Evolutionary conservation across 139 green algal species (phyloP).

Genomic region (Yamagishiella unicocca): DNA sequence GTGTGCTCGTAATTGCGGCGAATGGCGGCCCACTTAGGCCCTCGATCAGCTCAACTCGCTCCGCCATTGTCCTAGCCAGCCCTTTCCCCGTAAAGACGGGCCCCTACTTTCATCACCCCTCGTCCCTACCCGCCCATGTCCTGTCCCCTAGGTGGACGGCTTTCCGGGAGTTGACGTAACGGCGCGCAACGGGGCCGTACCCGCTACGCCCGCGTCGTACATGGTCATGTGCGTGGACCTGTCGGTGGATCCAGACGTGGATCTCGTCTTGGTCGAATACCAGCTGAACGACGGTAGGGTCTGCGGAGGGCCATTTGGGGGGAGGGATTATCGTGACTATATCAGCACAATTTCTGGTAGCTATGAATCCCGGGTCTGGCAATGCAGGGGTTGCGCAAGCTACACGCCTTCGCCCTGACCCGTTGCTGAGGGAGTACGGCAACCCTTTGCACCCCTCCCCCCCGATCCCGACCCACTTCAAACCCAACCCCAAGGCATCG

Average conservation of each 20-base stretch:
- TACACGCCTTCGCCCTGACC: too few species aligned
- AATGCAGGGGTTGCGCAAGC: too few species aligned
- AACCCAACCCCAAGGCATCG: background rate
- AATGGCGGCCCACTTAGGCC: too few species aligned
- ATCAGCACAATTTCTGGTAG: too few species aligned
- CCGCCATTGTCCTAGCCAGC: too few species aligned
- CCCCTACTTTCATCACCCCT: too few species aligned
- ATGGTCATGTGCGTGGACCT: conserved; percentile 56
- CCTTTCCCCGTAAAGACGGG: too few species aligned
- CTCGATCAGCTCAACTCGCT: too few species aligned
- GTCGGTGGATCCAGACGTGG: conserved; percentile 48
- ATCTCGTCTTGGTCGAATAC: conserved; percentile 56
- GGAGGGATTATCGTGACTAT: too few species aligned
- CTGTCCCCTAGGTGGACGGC: background rate
- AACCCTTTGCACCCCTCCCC: background rate
- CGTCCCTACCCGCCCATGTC: background rate
- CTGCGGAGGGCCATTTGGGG: background rate
- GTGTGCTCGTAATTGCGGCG: too few species aligned
- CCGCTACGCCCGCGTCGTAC: conserved; percentile 45
- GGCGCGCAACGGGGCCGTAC: conserved; percentile 46
- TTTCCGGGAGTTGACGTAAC: conserved; percentile 1
- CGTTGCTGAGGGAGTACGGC: too few species aligned
- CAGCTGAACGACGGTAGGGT: conserved; percentile 40
- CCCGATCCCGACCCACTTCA: background rate
- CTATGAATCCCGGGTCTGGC: too few species aligned